Evolutionary conservation across 352 stramenopile genomes (phyloP).

Genomic region (Phytophthora litchii): DNA sequence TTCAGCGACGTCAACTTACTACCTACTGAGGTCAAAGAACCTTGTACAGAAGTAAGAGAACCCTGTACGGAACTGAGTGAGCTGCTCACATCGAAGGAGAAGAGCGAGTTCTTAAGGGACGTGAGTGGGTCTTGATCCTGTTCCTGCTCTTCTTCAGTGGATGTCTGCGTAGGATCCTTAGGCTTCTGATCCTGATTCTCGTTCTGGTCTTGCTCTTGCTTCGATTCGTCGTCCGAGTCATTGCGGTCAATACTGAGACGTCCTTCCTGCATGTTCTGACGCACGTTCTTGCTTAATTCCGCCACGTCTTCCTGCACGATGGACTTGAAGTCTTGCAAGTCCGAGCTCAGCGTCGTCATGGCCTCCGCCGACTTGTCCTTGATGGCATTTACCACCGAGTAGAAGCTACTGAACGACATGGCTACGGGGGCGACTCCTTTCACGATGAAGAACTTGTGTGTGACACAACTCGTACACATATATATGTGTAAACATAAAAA

Average conservation of each 20-base stretch:
- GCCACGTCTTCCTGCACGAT: slow-evolving; percentile 76
- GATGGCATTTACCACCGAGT: slow-evolving; percentile 50
- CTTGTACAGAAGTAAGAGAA: slow-evolving; percentile 39
- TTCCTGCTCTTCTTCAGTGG: slow-evolving; percentile 7
- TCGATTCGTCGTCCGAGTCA: slow-evolving; percentile 26
- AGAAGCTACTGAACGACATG: slow-evolving; percentile 61
- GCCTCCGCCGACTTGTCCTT: slow-evolving; percentile 73
- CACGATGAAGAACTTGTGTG: background rate
- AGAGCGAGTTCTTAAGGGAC: slow-evolving; percentile 49
- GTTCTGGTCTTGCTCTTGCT: slow-evolving; percentile 7
- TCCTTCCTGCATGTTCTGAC: slow-evolving; percentile 58
- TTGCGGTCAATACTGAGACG: slow-evolving; percentile 46
- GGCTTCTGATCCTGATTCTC: background rate
- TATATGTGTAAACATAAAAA: too few species aligned
- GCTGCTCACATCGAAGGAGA: slow-evolving; percentile 55
- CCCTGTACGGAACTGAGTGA: slow-evolving; percentile 35
- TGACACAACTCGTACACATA: slow-evolving; percentile 4
- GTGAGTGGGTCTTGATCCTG: slow-evolving; percentile 23
- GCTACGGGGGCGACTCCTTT: slow-evolving; percentile 1
- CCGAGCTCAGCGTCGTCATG: slow-evolving; percentile 73
- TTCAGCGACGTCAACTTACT: slow-evolving; percentile 41
- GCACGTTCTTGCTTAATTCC: slow-evolving; percentile 60
- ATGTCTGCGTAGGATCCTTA: slow-evolving; percentile 3
- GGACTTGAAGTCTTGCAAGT: slow-evolving; percentile 71
- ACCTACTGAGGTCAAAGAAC: slow-evolving; percentile 40